Conservation (phyloP, 768 basidiomycete species). For the Suillus paluster region DNA sequence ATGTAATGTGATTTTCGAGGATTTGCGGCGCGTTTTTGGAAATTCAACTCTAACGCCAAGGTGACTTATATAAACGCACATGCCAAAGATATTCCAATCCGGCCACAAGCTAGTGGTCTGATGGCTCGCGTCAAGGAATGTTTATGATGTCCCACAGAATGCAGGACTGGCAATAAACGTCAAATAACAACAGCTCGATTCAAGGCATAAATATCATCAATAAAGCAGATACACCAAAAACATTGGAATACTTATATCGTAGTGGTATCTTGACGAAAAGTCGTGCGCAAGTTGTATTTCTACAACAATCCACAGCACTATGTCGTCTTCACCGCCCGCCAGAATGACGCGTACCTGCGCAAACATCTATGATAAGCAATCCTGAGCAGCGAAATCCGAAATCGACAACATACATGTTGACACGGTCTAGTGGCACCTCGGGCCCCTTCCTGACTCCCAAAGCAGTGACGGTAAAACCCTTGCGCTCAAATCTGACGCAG, state of each 20-base stretch:
- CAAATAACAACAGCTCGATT: neutral
- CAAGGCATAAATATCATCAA: neutral
- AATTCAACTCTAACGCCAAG: too few species aligned
- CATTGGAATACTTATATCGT: neutral
- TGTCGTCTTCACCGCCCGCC: constrained; percentile 28
- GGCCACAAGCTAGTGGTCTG: too few species aligned
- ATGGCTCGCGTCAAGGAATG: too few species aligned
- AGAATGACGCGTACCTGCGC: constrained; percentile 37
- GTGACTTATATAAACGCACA: too few species aligned
- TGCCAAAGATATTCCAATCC: too few species aligned
- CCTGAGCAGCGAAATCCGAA: neutral
- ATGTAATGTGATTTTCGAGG: too few species aligned
- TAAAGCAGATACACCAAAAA: neutral
- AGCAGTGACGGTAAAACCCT: constrained; percentile 57
- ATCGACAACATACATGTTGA: constrained; percentile 60
- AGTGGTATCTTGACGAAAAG: neutral
- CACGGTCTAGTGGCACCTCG: constrained; percentile 59
- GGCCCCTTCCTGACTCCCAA: constrained; percentile 57
- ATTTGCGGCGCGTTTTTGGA: too few species aligned
- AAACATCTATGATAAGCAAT: neutral
- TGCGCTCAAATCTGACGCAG: constrained; percentile 48
- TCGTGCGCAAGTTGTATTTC: neutral
- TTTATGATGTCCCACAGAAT: too few species aligned
- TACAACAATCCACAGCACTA: neutral
- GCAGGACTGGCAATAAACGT: too few species aligned